Evolutionary conservation across 768 basidiomycete genomes (phyloP).

Genomic region (Hericium rajendrae): DNA sequence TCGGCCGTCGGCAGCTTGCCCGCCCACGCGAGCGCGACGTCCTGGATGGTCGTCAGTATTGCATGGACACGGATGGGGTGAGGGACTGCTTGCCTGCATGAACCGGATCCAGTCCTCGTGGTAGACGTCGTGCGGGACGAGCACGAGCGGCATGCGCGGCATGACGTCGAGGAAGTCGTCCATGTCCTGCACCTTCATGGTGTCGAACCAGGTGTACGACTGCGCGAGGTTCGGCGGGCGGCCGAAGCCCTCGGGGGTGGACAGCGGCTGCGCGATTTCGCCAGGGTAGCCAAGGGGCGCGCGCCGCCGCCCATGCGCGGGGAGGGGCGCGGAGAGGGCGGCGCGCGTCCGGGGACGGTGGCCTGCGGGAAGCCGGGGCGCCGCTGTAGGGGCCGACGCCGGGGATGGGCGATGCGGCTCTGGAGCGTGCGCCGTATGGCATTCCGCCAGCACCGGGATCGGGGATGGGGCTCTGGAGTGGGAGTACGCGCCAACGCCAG

Average conservation of each 20-base stretch:
- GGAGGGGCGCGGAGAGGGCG: constrained; percentile 7
- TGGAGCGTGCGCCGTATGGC: not conserved
- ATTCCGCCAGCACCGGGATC: constrained; percentile 2
- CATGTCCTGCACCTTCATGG: constrained; percentile 69
- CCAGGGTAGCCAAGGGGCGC: not conserved
- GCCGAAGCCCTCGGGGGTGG: constrained; percentile 62
- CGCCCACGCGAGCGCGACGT: constrained; percentile 66
- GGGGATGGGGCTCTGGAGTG: constrained; percentile 13
- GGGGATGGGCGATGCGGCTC: constrained; percentile 1
- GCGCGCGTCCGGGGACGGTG: constrained; percentile 3
- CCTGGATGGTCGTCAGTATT: constrained; percentile 30
- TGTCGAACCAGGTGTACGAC: constrained; percentile 59
- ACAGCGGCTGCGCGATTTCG: constrained; percentile 18
- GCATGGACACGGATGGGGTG: not conserved
- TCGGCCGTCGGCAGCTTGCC: constrained; percentile 58
- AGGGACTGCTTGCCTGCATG: constrained; percentile 46
- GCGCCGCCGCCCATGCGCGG: constrained; percentile 7
- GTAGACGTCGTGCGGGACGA: constrained; percentile 69
- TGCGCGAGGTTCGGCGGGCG: constrained; percentile 61
- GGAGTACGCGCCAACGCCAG: constrained; percentile 5
- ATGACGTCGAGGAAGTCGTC: constrained; percentile 57
- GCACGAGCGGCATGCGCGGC: constrained; percentile 63
- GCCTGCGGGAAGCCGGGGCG: constrained; percentile 5
- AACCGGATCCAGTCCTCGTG: constrained; percentile 74
- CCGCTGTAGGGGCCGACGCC: constrained; percentile 8